Evolutionary conservation across 768 basidiomycete species (phyloP).

Genomic region (Mrakia blollopis): DNA sequence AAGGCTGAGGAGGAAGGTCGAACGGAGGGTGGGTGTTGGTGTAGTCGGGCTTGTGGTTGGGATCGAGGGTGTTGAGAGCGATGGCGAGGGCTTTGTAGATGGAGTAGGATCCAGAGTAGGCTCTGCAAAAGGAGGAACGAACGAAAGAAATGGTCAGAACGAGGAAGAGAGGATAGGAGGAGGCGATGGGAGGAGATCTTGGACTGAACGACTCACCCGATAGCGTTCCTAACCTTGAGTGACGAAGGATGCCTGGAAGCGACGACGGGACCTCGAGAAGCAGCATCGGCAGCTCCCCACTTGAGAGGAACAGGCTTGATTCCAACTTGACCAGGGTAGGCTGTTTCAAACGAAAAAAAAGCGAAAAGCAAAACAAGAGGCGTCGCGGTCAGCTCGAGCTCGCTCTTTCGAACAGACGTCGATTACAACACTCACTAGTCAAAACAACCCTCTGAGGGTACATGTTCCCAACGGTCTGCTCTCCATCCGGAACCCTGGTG

Average conservation of each 20-base stretch:
- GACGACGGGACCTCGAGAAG: slow-evolving; percentile 74
- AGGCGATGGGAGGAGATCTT: not conserved
- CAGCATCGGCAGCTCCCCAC: slow-evolving; percentile 71
- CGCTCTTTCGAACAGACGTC: too few relatives aligned
- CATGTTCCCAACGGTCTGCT: slow-evolving; percentile 55
- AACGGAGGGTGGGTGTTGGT: slow-evolving; percentile 79
- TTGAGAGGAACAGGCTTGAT: slow-evolving; percentile 70
- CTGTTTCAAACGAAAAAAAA: slow-evolving; percentile 38
- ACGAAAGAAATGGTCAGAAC: not conserved
- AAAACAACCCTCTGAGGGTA: slow-evolving; percentile 80
- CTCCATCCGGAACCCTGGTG: slow-evolving; percentile 14
- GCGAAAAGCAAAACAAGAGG: not conserved
- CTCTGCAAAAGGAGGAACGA: slow-evolving; percentile 46
- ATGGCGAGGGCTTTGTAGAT: slow-evolving; percentile 91
- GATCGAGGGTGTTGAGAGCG: slow-evolving; percentile 65
- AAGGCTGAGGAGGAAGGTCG: slow-evolving; percentile 64
- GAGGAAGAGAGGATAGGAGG: not conserved
- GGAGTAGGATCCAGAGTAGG: slow-evolving; percentile 87
- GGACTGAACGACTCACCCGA: slow-evolving; percentile 48
- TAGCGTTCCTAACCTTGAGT: slow-evolving; percentile 82
- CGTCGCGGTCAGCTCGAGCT: not conserved
- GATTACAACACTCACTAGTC: slow-evolving; percentile 64
- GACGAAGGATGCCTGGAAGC: slow-evolving; percentile 76
- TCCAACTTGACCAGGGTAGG: slow-evolving; percentile 90
- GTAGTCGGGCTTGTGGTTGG: slow-evolving; percentile 76